A percentile compares a stretch with the other conserved stretches of the same genome.
These are phyloP conservation scores for Hypericum androsaemum DNA, from an alignment of 345 rosid species.

Conservation along the genomic window DNA sequence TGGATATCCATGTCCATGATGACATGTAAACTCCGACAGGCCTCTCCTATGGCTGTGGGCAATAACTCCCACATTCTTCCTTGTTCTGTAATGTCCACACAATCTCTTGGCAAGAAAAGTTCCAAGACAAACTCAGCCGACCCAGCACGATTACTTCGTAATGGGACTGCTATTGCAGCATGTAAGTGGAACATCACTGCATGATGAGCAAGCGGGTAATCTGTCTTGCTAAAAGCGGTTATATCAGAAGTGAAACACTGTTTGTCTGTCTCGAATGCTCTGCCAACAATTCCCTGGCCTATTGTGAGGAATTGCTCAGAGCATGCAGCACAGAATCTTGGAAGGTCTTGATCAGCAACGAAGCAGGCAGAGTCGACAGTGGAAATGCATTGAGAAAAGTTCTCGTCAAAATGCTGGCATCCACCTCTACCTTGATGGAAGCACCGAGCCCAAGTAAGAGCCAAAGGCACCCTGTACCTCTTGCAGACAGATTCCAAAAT, in stretches of 20 bases:
- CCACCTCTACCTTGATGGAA: conserved; percentile 55
- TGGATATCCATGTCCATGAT: conserved; percentile 43
- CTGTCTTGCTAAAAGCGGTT: conserved; percentile 50
- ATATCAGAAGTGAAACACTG: conserved; percentile 61
- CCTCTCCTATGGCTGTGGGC: conserved; percentile 37
- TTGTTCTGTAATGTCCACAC: conserved; percentile 37
- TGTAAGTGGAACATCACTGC: conserved; percentile 65
- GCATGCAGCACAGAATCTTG: conserved; percentile 54
- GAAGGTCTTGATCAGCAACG: conserved; percentile 36
- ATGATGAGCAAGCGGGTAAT: conserved; percentile 79
- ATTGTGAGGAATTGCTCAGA: conserved; percentile 70
- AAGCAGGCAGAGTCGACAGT: conserved; percentile 60
- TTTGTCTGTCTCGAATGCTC: conserved; percentile 43
- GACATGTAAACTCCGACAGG: conserved; percentile 41
- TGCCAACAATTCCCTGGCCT: conserved; percentile 82
- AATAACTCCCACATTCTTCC: conserved; percentile 38
- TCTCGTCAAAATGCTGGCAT: conserved; percentile 56
- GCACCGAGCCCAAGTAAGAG: conserved; percentile 78
- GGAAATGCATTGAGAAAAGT: conserved; percentile 42
- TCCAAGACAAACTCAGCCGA: conserved; percentile 67
- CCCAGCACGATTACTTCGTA: conserved; percentile 34
- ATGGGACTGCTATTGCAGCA: conserved; percentile 73
- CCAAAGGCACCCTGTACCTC: conserved; percentile 53
- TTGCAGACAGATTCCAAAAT: conserved; percentile 52
- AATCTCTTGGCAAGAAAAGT: conserved; percentile 67